Conservation (phyloP, 208 protist species). For the Trypanosoma scelopori region DNA sequence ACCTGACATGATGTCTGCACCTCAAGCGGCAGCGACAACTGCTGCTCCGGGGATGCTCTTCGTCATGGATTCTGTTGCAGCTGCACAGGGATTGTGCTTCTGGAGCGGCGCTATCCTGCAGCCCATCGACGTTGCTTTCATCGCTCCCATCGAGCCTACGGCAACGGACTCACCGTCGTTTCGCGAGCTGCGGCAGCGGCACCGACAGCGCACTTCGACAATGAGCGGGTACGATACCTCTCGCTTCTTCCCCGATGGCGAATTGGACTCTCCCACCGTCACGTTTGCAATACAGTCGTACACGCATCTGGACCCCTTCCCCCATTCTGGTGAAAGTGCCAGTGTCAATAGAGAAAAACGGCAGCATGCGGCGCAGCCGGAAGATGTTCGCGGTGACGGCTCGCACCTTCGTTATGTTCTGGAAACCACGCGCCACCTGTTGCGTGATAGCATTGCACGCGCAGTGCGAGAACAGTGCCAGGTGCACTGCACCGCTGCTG, state of each 20-base stretch:
- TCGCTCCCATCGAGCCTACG: constrained; percentile 46
- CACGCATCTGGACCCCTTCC: constrained; percentile 75
- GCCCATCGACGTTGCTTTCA: constrained; percentile 79
- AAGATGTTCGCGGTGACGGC: not conserved
- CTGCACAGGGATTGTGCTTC: constrained; percentile 47
- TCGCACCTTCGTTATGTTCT: constrained; percentile 53
- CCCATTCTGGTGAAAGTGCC: constrained; percentile 15
- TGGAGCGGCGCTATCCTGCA: constrained; percentile 83
- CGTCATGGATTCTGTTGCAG: constrained; percentile 38
- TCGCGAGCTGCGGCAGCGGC: constrained; percentile 34
- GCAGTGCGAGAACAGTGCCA: constrained; percentile 44
- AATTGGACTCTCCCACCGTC: constrained; percentile 45
- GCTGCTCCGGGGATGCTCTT: constrained; percentile 58
- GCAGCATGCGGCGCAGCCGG: not conserved
- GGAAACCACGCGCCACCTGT: constrained; percentile 53
- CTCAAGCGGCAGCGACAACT: not conserved
- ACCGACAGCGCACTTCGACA: constrained; percentile 29
- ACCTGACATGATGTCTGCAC: not conserved
- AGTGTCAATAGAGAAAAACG: not conserved
- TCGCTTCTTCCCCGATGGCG: constrained; percentile 65
- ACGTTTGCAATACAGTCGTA: constrained; percentile 58
- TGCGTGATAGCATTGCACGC: constrained; percentile 34
- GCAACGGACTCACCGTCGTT: constrained; percentile 53
- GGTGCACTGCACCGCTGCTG: not conserved
- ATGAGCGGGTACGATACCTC: constrained; percentile 27